Conservation (phyloP, 148 eudicot species). For the Camellia japonica region DNA sequence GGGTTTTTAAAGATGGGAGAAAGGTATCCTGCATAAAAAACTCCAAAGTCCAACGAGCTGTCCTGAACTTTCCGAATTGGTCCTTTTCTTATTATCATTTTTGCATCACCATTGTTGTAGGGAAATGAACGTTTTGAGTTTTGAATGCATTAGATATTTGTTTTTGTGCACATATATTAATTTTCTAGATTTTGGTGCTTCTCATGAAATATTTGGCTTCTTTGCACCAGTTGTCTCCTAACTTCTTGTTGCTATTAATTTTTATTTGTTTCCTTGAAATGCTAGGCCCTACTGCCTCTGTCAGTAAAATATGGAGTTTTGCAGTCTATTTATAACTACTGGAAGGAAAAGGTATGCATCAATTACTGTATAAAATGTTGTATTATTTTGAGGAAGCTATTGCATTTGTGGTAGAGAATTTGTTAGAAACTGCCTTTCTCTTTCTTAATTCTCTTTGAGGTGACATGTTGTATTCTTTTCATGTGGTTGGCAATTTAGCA, state of each 20-base stretch:
- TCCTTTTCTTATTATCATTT: background rate
- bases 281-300: constrained; percentile 69
- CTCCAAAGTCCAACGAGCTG: background rate
- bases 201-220: background rate
- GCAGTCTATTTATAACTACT: constrained; percentile 74
- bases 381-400: constrained; percentile 5
- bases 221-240: background rate
- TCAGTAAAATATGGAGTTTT: constrained; percentile 57
- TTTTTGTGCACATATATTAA: background rate
- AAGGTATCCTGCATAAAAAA: background rate
- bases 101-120: background rate
- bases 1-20: background rate
- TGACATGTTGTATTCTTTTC: background rate
- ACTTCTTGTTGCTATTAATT: background rate
- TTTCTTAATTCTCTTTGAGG: background rate
- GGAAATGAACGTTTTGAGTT: background rate
- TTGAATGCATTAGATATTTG: background rate
- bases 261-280: constrained; percentile 18
- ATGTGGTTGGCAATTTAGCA: background rate
- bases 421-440: background rate
- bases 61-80: background rate
- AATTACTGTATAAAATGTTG: background rate
- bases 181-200: background rate
- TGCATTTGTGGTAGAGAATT: background rate
- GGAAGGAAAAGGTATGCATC: constrained; percentile 83